Conservation (phyloP, 768 basidiomycete genomes). For the Phlebiopsis flavidoalba region DNA sequence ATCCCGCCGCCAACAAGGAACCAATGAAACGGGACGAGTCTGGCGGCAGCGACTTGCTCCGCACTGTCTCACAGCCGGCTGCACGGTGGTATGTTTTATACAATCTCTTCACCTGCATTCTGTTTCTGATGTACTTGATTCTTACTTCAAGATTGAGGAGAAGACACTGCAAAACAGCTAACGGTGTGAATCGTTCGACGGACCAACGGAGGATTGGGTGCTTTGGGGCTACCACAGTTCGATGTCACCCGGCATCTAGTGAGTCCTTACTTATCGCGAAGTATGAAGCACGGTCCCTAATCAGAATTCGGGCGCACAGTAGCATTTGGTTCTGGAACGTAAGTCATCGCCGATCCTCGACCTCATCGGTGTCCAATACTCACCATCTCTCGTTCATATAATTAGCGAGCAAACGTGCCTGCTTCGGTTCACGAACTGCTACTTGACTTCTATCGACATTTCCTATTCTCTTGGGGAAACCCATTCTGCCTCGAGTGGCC, state of each 20-base stretch:
- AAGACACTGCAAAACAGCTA: constrained; percentile 34
- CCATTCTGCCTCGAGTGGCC: constrained; percentile 41
- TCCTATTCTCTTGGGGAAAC: constrained; percentile 40
- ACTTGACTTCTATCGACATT: constrained; percentile 30
- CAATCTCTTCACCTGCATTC: background rate
- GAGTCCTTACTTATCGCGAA: constrained; percentile 13
- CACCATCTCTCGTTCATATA: background rate
- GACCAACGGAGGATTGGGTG: constrained; percentile 48
- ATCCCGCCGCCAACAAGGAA: constrained; percentile 25
- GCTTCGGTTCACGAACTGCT: constrained; percentile 26
- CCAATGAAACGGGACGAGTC: constrained; percentile 27
- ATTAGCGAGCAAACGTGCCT: constrained; percentile 37
- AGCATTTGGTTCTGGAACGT: constrained; percentile 46
- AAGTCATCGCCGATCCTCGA: constrained; percentile 23
- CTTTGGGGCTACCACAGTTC: constrained; percentile 66
- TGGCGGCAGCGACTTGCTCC: constrained; percentile 26
- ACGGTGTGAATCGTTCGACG: constrained; percentile 36
- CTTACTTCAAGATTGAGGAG: constrained; percentile 20
- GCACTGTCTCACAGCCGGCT: constrained; percentile 15
- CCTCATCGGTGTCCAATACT: background rate
- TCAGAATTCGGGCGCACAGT: background rate
- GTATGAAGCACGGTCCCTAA: background rate
- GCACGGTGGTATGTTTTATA: constrained; percentile 12
- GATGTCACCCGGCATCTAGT: constrained; percentile 49
- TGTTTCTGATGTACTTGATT: background rate